Evolutionary conservation across 1,284 basidiomycete species (phyloP), one percentile per base, ranked within the genome.

Genomic region (Cutaneotrichosporon spelunceum): DNA sequence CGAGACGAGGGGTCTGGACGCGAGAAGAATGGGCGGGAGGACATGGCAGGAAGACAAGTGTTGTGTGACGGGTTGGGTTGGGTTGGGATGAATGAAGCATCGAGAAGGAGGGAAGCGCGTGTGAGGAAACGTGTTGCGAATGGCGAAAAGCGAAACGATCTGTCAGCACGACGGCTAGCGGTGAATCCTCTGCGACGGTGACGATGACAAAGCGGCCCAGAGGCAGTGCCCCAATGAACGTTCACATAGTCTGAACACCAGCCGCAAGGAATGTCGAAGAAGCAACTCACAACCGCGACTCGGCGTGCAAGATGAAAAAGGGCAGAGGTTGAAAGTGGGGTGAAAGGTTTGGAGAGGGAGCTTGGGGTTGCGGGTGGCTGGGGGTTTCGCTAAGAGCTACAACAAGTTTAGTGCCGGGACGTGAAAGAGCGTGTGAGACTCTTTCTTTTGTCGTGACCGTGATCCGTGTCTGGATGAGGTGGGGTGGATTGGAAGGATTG

Each of bases 371-470:
- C 30, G 53, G 29, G 44, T n/a, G 11, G 34, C 49, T 53, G 33
- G 39, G 50, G 39, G 39, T 42, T 57, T 55, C 54, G 49, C 50
- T 61, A 61, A 57, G 56, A 57, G 56, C 60, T 61, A 61, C 60
- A 61, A 56, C 56, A 61, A 33, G 21, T 39, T n/a, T 21, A 23
- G 30, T 39, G 52, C 52, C 52, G 36, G 8, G 57, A 50, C 48
- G 48, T 50, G 48, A 30, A 50, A 50, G 48, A 50, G 48, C n/a
- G 48, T 29, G 14, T 30, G 10, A 27, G 26, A 27, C 48, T 50
- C 48, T 50, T 48, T 48, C 26, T 50, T 50, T 50, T 50, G 26
- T 50, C 48, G 48, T 50, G 48, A 50, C 48, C 45, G 47, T 49
- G 23, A 39, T 19, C 36, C 11, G 36, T 39, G 36, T 16, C 11